Base-by-base conservation (phyloP, 768 basidiomycete species). In the Tulasnella sp. region DNA sequence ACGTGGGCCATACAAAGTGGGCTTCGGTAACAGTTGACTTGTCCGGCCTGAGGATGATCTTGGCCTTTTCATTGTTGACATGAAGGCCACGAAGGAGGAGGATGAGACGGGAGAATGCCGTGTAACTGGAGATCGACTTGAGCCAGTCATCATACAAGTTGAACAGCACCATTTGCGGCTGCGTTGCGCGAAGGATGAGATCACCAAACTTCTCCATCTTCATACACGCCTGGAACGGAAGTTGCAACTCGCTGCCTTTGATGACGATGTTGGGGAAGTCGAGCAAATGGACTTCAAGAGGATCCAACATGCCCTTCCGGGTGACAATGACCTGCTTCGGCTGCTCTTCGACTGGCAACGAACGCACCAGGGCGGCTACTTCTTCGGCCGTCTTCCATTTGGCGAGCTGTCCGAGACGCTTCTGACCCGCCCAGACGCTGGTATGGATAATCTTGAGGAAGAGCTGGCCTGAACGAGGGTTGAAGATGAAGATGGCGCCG, bases 141-240 rank as follows among this genome's bases (percentile, higher is more conserved):
- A 99, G 88, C 98, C 98, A 99, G 83, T 99, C 97, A 84, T 99
- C 93, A 84, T 99, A 99, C 77, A 99, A 89, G 87, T 93, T 97
- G 89, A 98, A 98, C 70, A 99, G 85, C 16, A 99, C 96, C 97
- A 99, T 99, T 83, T 99, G 97, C 4, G 97, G 97, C 87, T 99
- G 97, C 18, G 94, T 98, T 39, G 97, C 96, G 79, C 96, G 93
- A 83, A 98, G 84, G 81, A 98, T 98, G 80, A 99, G 87, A 84
- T 99, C 98, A 86, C 98, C 98, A 81, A 99, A 99, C 85, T 99
- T 98, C 89, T 99, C 98, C 92, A 99, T 96, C 88, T 99, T 99
- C 94, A 99, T 96, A 82, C 96, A 97, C 20, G 98, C 97, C 85
- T 99, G 97, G 96, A 99, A 99, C 0, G 98, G 98, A 78, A 99